These are phyloP conservation scores for Jacaranda mimosifolia DNA, from an alignment of 257 asterid species.

Conservation along the genomic window DNA sequence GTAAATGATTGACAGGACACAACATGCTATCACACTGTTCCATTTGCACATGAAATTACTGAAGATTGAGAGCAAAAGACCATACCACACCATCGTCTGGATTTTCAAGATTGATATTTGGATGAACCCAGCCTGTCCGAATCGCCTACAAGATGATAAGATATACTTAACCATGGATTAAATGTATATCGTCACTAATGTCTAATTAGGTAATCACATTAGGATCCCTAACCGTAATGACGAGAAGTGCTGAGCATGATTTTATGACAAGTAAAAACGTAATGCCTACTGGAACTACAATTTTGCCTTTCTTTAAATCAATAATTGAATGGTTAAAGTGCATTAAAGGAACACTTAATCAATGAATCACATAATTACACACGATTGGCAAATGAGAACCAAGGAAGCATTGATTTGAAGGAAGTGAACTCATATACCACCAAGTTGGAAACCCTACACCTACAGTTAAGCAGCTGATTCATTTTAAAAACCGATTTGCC, in stretches of 20 bases:
- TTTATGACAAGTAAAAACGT: not conserved
- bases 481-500: not conserved
- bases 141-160: slow-evolving; percentile 72
- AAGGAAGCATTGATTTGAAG: slow-evolving; percentile 13
- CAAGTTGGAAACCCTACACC: slow-evolving; percentile 18
- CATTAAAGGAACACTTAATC: not conserved
- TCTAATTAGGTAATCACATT: slow-evolving; percentile 23
- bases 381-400: slow-evolving; percentile 22
- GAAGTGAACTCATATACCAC: slow-evolving; percentile 7
- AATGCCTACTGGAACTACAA: slow-evolving; percentile 9
- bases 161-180: slow-evolving; percentile 27
- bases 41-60: slow-evolving; percentile 13
- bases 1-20: not conserved
- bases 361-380: slow-evolving; percentile 1
- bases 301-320: not conserved
- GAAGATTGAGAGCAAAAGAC: slow-evolving; percentile 24
- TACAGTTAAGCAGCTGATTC: slow-evolving; percentile 17
- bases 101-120: slow-evolving; percentile 90
- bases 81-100: slow-evolving; percentile 97
- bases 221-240: slow-evolving; percentile 9
- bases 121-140: slow-evolving; percentile 96
- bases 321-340: not conserved
- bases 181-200: slow-evolving; percentile 20
- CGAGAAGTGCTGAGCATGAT: not conserved
- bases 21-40: not conserved